Evolutionary conservation across 257 asterid genomes (phyloP), one percentile per base, ranked within the genome.

Genomic region (Fraxinus pennsylvanica): DNA sequence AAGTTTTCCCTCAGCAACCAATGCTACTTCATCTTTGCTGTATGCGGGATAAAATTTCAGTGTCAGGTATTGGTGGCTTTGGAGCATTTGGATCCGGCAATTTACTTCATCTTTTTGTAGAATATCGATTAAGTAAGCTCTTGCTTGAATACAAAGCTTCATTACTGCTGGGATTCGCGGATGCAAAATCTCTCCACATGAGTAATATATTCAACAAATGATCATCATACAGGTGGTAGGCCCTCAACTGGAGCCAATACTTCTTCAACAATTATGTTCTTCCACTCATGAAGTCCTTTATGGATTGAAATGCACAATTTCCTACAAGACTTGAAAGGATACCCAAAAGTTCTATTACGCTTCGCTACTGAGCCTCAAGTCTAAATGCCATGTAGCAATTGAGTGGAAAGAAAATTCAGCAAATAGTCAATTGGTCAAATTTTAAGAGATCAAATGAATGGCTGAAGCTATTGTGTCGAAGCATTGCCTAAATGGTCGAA

Each of bases 91-190:
- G 91, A 7, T 88, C 96, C 6, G 97, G 98, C 66, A 90, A 81
- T 22, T 95, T 97, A 22, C 92, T 79, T 93, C 98, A 75, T 84
- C 97, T 86, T 80, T 93, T 93, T 52, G 97, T 88, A 6, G 97
- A 97, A 73, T 90, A 95, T 68, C 93, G 0, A 93, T 92, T 67
- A 90, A 81, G 68, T 93, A 96, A 14, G 93, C 98, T 65, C 98
- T 98, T 41, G 94, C 96, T 84, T 91, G 97, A 77, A 95, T 90
- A 87, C 98, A 95, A 76, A 95, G 97, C 91, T 95, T 97, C 9
- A 90, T 93, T 12, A 93, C 79, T 39, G 97, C 96, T 5, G 97
- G 97, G 27, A 93, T 84, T 79, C 96, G 84, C 25, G 99, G 85
- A 93, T 61, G 0, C 94, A 85, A 78, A 91, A 95, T 81, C 97